Base-by-base conservation (phyloP, 352 stramenopile genomes). In the Phytophthora vignae region DNA sequence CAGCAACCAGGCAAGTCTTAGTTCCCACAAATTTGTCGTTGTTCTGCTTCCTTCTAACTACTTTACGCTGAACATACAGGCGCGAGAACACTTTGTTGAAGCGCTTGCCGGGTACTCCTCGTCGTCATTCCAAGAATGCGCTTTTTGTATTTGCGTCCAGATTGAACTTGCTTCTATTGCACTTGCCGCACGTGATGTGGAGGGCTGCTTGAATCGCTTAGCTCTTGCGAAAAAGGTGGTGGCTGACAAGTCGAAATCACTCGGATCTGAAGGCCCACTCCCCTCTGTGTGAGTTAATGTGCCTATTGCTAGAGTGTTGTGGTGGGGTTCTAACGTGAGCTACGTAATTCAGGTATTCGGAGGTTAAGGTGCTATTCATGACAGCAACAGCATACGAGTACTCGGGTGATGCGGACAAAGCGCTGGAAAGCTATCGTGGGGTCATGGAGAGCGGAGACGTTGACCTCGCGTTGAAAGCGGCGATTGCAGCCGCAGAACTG, bases 71-170 rank as follows among this genome's bases (percentile, higher is more conserved):
- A n/a, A 46, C 12, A 42, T 40, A 14, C 36, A 94, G 87, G 84
- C 77, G 14, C 83, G 76, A 19, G 76, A 79, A 15, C 50, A 58
- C 6, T 68, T 94, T 31, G 58, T 88, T 25, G 85, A 94, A 67
- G 87, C 78, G 0, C 73, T 93, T 19, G 82, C 81, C 9, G 84
- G 82, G 31, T 89, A 80, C 52, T 79, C 85, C 14, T 79, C 85
- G 2, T 90, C 87, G 14, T 86, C 87, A 0, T 92, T 94, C 66
- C 82, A 87, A 64, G 87, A 94, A 53, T 82, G 82, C 21, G 59
- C 76, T 27, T 61, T 92, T 21, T 93, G 85, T 27, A 74, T 94
- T 10, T 76, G 82, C 10, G 70, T 73, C 4, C 87, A 94, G 60
- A 57, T 92, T 11, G 81, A 82, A 29, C 60, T 93, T 46, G 87